Evolutionary conservation across 75 land plant genomes (phyloP).

Genomic region (Pinus albicaulis): DNA sequence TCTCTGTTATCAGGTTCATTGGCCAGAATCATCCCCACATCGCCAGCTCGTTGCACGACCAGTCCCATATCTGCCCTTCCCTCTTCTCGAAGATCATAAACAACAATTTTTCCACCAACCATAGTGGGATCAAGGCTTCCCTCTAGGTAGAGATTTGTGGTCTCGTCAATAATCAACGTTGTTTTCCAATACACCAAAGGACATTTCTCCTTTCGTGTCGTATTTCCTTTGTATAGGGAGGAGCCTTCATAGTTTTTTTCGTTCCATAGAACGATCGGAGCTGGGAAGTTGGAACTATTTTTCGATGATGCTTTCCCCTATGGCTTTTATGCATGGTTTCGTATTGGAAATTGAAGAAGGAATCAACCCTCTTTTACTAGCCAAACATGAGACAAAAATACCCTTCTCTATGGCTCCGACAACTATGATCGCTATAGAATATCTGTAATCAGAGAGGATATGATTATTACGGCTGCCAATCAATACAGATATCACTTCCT

Average conservation of each 20-base stretch:
- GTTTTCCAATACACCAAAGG: background rate
- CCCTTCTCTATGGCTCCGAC: conserved; percentile 34
- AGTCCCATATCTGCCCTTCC: background rate
- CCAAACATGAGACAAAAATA: conserved; percentile 35
- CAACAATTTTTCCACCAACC: conserved; percentile 29
- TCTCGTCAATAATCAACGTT: no score
- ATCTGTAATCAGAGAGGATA: background rate
- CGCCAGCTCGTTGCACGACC: conserved; percentile 28
- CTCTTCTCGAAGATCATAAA: conserved; percentile 10
- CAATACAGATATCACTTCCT: background rate
- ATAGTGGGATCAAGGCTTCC: no score
- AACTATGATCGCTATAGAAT: conserved; percentile 21
- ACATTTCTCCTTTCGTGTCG: background rate
- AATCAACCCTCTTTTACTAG: conserved; percentile 43
- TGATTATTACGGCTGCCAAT: background rate
- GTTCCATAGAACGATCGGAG: conserved; percentile 8
- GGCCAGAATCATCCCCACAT: no score
- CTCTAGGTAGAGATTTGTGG: no score
- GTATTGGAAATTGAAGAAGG: conserved; percentile 17
- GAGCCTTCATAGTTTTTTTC: background rate
- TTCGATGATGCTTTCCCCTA: conserved; percentile 23
- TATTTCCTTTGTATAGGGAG: no score
- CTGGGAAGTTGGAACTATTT: conserved; percentile 10
- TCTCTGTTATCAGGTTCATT: background rate
- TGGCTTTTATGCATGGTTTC: conserved; percentile 27